Percentiles rank a stretch among this genome's conserved stretches.
Conservation (phyloP, 2,329 filamentous ascomycete genomes). For the Camillea tinctor region DNA sequence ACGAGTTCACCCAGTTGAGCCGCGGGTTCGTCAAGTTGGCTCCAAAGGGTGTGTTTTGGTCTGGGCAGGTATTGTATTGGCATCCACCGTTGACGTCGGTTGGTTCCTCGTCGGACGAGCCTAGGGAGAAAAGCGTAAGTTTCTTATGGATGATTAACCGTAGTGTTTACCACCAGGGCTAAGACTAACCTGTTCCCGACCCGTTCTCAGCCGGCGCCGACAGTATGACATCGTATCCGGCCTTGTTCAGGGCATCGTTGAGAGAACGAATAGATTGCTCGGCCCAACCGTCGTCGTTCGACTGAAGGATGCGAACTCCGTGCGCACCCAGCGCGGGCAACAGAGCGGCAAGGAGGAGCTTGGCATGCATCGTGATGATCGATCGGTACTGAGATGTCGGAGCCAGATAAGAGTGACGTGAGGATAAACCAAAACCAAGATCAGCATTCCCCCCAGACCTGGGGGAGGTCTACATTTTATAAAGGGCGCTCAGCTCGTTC, state of each 20-base stretch:
- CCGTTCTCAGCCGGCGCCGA: constrained; percentile 66
- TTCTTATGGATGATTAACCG: not conserved
- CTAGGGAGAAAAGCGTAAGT: constrained; percentile 33
- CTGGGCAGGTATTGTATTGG: constrained; percentile 60
- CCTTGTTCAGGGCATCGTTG: constrained; percentile 52
- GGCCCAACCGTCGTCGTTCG: constrained; percentile 74
- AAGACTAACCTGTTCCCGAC: constrained; percentile 56
- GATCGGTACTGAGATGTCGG: not conserved
- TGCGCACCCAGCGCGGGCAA: constrained; percentile 19
- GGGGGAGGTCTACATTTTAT: not conserved
- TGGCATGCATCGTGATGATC: constrained; percentile 17
- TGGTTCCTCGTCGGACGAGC: constrained; percentile 51
- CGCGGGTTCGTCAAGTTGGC: constrained; percentile 54
- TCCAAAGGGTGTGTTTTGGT: constrained; percentile 54
- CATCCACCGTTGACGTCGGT: constrained; percentile 49
- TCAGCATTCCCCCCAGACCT: not conserved
- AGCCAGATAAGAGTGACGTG: not conserved
- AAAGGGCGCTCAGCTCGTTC: not conserved
- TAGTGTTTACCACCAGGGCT: not conserved
- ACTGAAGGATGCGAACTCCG: constrained; percentile 56
- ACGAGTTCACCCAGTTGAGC: constrained; percentile 72
- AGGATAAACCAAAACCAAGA: not conserved
- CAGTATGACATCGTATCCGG: constrained; percentile 61
- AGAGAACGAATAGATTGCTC: constrained; percentile 64
- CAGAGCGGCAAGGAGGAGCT: constrained; percentile 12